Base-by-base conservation (phyloP, 1,139 yeast species). In the Saccharomyces hybrid region DNA sequence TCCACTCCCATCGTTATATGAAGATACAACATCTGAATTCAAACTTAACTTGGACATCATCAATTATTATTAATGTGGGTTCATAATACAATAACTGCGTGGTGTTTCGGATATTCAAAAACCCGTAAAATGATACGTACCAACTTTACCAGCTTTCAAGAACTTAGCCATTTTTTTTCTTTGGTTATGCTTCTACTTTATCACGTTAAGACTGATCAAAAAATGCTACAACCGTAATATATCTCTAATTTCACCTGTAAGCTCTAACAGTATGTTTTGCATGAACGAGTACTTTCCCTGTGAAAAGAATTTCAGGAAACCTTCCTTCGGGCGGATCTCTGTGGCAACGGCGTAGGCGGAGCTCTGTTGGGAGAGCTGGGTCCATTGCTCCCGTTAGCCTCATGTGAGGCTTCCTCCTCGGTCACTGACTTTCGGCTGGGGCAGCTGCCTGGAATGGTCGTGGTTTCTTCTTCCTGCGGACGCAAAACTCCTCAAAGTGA, bases 171-270 rank as follows among this genome's bases (percentile, higher is more conserved):
- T 20, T 20, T 20, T 20, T 20, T 20, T 20, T 20, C 23, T 20
- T 20, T 20, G 23, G 23, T 20, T 31, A 48, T 68, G 67, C 55
- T 59, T 61, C 58, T 61, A 64, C 53, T 61, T 59, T 31, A 31
- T 31, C 34, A 31, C 34, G 34, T 31, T 31, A 31, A 31, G 34
- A 31, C 34, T 31, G 34, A 31, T 31, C 34, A 31, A 31, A 11
- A 31, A 31, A 31, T 31, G 34, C 34, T 31, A 31, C 34, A 31
- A 31, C 5, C 34, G 34, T 31, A 31, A 31, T 11, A 31, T 31
- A 31, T 31, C 34, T 31, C 14, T 31, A 31, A 31, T 31, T 31
- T 31, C 34, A 31, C 34, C 34, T 31, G 4, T 31, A 11, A 31
- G 34, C 34, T 31, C 34, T 31, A 31, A 11, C 34, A 31, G 34